phyloP scores from a whole-genome alignment of 1,284 basidiomycete genomes.

The Microbotryum silenes-acaulis region DNA sequence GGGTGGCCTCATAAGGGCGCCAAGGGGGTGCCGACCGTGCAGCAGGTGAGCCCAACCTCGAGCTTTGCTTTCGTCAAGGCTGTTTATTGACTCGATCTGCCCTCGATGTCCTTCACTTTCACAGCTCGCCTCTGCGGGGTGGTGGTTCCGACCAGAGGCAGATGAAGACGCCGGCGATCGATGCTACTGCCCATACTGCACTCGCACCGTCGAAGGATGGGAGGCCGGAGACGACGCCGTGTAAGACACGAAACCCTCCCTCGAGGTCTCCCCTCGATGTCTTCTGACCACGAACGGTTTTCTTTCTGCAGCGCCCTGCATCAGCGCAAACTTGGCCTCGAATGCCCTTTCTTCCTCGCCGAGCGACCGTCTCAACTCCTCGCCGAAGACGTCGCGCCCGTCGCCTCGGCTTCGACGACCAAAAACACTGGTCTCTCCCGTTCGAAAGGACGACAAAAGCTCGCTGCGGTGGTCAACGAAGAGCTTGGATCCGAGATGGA shows the following conservation, averaged over 20 bases:
- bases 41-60: conserved; percentile 11
- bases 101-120: neutral
- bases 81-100: neutral
- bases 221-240: conserved; percentile 25
- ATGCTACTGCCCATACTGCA: conserved; percentile 21
- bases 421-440: neutral
- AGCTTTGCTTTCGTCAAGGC: neutral
- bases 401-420: neutral
- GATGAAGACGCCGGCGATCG: conserved; percentile 11
- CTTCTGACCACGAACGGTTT: no score
- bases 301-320: conserved; percentile 9
- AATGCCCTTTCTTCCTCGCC: conserved; percentile 28
- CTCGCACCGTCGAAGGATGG: conserved; percentile 24
- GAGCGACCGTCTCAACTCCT: neutral
- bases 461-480: neutral
- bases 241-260: conserved; percentile 5
- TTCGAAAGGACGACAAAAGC: conserved; percentile 3
- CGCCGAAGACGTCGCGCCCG: neutral
- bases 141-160: conserved; percentile 15
- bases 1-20: conserved; percentile 24
- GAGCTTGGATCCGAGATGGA: neutral
- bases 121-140: conserved; percentile 25
- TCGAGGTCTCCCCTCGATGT: neutral
- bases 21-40: conserved; percentile 14
- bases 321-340: conserved; percentile 20